Evolutionary conservation across 225 moss, liverwort and hornwort genomes (phyloP), one percentile per base, ranked within the genome.

Genomic region (Lunularia cruciata): DNA sequence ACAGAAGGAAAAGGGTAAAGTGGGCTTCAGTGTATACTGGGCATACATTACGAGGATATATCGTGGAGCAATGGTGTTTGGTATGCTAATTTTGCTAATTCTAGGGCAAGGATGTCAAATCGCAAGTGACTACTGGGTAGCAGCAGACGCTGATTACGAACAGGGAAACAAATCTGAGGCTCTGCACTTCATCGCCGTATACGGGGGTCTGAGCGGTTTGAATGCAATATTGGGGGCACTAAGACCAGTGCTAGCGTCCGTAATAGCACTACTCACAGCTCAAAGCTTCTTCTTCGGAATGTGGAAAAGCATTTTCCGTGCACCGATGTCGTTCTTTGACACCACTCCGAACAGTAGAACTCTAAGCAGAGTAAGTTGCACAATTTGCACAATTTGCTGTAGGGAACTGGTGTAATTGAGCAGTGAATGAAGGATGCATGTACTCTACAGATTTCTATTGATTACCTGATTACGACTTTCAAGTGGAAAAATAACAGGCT

Each of bases 241-340:
- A 20, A 66, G 84, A 48, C 74, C 89, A 14, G 46, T 89, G 39
- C 43, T 84, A 26, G 68, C 69, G 37, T 72, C 77, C 6, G 76
- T 77, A 58, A 55, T 73, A 31, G 89, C 86, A 3, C 72, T 86
- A 35, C 65, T 64, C 52, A 89, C 81, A 8, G 80, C 76, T 1
- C 86, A 89, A 55, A 76, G 84, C 58, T 86, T 89, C 71, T 89
- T 86, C 59, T 65, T 79, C 33, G 76, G 78, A 12, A 74, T 86
- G 23, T 69, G 83, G 27, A 60, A 35, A 57, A 74, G 83, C 54
- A 71, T 89, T 52, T 63, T 89, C 43, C 78, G 75, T 59, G 89
- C 86, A 16, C 84, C 84, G 22, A 86, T 89, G 86, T 76, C 84
- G 53, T 85, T 84, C 73, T 89, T 89, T 49, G 86, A 89, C 72